Evolutionary conservation across 2,329 filamentous ascomycete genomes (phyloP).

Genomic region (Talaromyces marneffei): DNA sequence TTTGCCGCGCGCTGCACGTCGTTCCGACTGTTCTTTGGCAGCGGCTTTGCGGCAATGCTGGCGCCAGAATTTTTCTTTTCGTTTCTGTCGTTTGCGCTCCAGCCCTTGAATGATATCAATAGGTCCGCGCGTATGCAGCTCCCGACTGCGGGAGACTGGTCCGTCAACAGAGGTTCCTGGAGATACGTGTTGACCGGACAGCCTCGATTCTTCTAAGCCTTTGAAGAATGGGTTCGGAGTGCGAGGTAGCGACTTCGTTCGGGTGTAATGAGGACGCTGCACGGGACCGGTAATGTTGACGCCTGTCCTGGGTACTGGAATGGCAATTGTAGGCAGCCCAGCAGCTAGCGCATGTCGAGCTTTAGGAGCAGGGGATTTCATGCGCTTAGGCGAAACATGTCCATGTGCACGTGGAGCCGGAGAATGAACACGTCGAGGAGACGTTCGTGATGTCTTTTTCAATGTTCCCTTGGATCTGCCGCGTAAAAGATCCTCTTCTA

Average conservation of each 20-base stretch:
- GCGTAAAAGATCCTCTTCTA: constrained; percentile 20
- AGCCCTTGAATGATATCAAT: constrained; percentile 97
- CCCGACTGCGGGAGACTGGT: constrained; percentile 34
- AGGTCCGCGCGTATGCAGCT: constrained; percentile 75
- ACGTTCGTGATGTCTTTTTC: constrained; percentile 51
- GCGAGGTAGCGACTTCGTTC: constrained; percentile 82
- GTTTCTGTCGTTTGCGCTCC: constrained; percentile 86
- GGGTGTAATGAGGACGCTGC: constrained; percentile 61
- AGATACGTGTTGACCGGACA: constrained; percentile 26
- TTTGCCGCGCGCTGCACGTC: constrained; percentile 67
- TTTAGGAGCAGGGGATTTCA: constrained; percentile 65
- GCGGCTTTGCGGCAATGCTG: constrained; percentile 81
- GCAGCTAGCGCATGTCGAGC: constrained; percentile 43
- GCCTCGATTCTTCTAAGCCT: constrained; percentile 26
- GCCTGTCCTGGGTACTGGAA: constrained; percentile 44
- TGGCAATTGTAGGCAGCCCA: constrained; percentile 36
- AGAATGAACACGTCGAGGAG: constrained; percentile 58
- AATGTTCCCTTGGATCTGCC: constrained; percentile 42
- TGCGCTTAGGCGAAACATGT: constrained; percentile 59
- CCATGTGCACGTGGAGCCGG: constrained; percentile 53
- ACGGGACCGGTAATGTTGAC: constrained; percentile 50
- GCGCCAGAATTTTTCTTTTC: constrained; percentile 85
- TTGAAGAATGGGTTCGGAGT: constrained; percentile 63
- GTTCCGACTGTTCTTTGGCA: constrained; percentile 60
- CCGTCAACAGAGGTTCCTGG: constrained; percentile 33